Base-by-base conservation (phyloP, 768 basidiomycete species). In the Pulveroboletus sp. region DNA sequence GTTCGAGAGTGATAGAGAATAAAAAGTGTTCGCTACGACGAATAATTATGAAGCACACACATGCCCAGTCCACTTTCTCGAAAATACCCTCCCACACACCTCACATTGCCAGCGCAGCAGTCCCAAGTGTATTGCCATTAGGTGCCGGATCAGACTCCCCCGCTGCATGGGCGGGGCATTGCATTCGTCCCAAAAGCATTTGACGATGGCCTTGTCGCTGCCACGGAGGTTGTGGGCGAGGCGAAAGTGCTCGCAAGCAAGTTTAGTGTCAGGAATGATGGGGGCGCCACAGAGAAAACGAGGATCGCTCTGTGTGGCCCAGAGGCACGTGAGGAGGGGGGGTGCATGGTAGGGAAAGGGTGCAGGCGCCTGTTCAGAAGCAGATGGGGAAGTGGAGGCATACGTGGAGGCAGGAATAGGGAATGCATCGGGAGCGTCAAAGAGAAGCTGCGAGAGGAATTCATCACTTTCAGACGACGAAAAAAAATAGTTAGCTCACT, bases 101-200 rank as follows among this genome's bases (percentile, higher is more conserved):
- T 46, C 44, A 10, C 60, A 61, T 11, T 14, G 44, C 59, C 59
- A 61, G 1, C 57, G 48, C 27, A 61, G 25, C 14, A 61, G 13
- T 9, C 34, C 36, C 25, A 61, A 17, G 20, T 61, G 59, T 5
- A 61, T 60, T 1, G 60, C 25, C 24, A 59, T 21, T 3, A 61
- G 2, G 39, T 61, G 59, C 5, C 59, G 27, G 14, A 59, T 48
- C 9, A 61, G 12, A 10, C 60, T 61, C 0, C 59, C 60, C 7
- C 57, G 53, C n/a, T 61, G 56, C 59, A 61, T 61, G 1, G 50
- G 60, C 1, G 49, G 43, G 6, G 57, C 56, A 2, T 20, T 24
- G 20, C 59, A 61, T 8, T 7, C 41, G 2, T 48, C 8, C 59
- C 59, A 61, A 1, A 17, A 29, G 13, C 59, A 61, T 5, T 13